Evolutionary conservation across 257 asterid species (phyloP), one percentile per base, ranked within the genome.

Genomic region (Nicotiana obtusifolia): DNA sequence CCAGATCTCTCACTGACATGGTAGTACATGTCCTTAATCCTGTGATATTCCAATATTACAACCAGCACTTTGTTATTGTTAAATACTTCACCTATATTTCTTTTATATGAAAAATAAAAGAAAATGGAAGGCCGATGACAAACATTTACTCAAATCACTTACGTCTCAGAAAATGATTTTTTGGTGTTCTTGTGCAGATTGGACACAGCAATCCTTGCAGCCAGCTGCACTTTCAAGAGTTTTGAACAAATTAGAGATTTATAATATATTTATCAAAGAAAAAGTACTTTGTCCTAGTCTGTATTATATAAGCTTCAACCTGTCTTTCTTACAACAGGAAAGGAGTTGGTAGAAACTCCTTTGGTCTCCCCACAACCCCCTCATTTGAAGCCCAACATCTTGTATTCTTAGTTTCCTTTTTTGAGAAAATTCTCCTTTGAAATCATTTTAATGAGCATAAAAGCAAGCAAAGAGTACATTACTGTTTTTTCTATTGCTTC

Each of bases 181-280:
- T 94, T 94, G 0, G 99, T 96, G 83, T 90, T 96, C 89, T 94
- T 96, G 88, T 96, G 99, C 69, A 96, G 94, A 89, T 96, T 94
- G 10, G 99, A 96, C 83, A 96, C 98, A 14, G 97, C 98, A 90
- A 96, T 94, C 93, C 99, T 91, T 24, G 99, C 99, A 59, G 99
- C 99, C 93, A 96, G 86, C 99, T 96, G 92, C 82, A 80, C 1
- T 41, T 30, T 65, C 62, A 75, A 24, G 24, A 47, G 61, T 24
- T 73, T 73, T 7, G 41, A 52, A 75, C 22, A 75, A 49, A 47
- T 24, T 14, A 75, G 13, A 4, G 15, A 47, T 24, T 24, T 14
- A 15, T 49, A 73, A 24, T 53, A 73, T 19, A 5, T 73, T 73
- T n/a, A 22, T 22, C 35, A 71, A 10, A 44, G 14, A 44, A 13